Percentiles rank a stretch among this genome's conserved stretches.
phyloP scores from a whole-genome alignment of 176 grass and related monocot genomes.

The Alopecurus myosuroides region DNA sequence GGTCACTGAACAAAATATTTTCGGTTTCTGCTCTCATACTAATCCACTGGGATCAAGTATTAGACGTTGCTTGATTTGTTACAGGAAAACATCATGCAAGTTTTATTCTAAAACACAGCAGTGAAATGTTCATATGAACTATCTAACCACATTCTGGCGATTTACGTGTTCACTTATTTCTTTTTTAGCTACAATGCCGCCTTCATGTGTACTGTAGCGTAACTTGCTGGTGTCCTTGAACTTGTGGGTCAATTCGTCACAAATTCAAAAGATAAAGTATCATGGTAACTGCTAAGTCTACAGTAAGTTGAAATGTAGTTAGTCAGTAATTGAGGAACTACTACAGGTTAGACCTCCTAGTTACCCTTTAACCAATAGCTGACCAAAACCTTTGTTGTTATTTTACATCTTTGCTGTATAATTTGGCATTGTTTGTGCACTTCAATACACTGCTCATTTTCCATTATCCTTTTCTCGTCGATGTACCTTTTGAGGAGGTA shows the following conservation, averaged over 20 bases:
- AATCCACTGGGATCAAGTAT: not conserved
- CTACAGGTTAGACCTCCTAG: not conserved
- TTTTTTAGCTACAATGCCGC: not conserved
- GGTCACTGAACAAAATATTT: not conserved
- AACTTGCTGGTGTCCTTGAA: not conserved
- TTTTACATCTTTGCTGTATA: not conserved
- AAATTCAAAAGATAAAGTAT: not conserved
- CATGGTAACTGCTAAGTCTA: conserved; percentile 3
- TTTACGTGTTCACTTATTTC: not conserved
- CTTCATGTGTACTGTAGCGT: not conserved
- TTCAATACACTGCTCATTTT: not conserved
- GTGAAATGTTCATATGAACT: not conserved
- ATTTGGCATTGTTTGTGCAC: not conserved
- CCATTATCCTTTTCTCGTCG: not conserved
- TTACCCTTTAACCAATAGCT: not conserved
- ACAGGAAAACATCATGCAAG: not conserved
- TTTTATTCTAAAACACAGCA: not conserved
- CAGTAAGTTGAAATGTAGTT: not conserved
- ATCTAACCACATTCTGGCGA: not conserved
- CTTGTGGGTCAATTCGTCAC: not conserved
- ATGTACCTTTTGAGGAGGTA: not conserved
- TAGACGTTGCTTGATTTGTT: not conserved
- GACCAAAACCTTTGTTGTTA: not conserved
- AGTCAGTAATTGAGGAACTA: not conserved
- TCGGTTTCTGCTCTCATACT: not conserved